phyloP scores from a whole-genome alignment of 768 basidiomycete species.

The Dioszegia hungarica region DNA sequence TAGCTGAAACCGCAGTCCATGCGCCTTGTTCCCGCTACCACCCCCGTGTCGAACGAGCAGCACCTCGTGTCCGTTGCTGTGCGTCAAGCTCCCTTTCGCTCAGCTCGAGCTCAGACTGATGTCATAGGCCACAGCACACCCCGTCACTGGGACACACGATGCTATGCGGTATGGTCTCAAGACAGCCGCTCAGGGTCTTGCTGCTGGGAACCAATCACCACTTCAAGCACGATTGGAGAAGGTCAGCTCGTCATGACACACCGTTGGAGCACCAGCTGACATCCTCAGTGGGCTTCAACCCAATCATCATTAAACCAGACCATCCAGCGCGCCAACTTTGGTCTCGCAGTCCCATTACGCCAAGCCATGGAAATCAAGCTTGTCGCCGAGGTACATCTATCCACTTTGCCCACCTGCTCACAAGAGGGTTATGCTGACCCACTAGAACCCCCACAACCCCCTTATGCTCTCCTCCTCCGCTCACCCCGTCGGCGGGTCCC shows the following conservation, averaged over 20 bases:
- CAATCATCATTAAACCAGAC: constrained; percentile 82
- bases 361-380: constrained; percentile 90
- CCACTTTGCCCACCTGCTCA: background rate
- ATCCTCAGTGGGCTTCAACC: constrained; percentile 79
- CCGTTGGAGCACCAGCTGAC: background rate
- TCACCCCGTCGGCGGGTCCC: constrained; percentile 47
- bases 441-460: constrained; percentile 39
- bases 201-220: constrained; percentile 54
- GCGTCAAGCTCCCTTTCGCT: constrained; percentile 5
- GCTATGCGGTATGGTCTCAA: constrained; percentile 78
- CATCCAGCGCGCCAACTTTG: constrained; percentile 75
- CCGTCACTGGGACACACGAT: constrained; percentile 76
- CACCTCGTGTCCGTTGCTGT: constrained; percentile 41
- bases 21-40: constrained; percentile 23
- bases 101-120: background rate
- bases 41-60: constrained; percentile 21
- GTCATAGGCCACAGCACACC: constrained; percentile 42
- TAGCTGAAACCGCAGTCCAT: constrained; percentile 14
- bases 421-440: background rate
- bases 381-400: constrained; percentile 62
- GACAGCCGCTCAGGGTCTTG: constrained; percentile 69
- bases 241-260: constrained; percentile 52
- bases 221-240: constrained; percentile 70
- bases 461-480: constrained; percentile 30
- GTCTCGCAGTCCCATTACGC: constrained; percentile 82